These are phyloP conservation scores for Trypanosoma conorhini DNA, from an alignment of 208 protist genomes.

Conservation along the genomic window DNA sequence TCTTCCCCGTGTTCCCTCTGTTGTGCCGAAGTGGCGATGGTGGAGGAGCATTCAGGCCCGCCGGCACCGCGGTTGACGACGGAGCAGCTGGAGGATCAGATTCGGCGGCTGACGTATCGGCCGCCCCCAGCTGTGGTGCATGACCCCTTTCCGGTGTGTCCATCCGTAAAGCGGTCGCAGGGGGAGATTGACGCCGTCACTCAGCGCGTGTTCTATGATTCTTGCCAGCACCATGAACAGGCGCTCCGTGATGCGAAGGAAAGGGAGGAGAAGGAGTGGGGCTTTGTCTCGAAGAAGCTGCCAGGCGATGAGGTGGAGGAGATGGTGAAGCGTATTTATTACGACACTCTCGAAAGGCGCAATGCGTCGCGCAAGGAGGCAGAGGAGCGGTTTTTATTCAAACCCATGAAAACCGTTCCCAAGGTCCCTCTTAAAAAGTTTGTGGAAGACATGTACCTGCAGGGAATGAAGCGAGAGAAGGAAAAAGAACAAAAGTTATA, in stretches of 20 bases:
- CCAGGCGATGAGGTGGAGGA: slow-evolving; percentile 38
- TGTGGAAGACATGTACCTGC: slow-evolving; percentile 78
- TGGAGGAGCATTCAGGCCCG: not conserved
- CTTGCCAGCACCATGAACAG: slow-evolving; percentile 34
- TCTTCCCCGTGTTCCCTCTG: slow-evolving; percentile 3
- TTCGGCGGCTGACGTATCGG: slow-evolving; percentile 44
- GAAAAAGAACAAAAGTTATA: slow-evolving; percentile 70
- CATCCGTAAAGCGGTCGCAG: slow-evolving; percentile 39
- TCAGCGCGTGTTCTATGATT: slow-evolving; percentile 74
- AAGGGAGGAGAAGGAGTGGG: slow-evolving; percentile 17
- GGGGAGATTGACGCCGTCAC: slow-evolving; percentile 59
- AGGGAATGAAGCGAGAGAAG: slow-evolving; percentile 58
- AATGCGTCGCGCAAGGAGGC: slow-evolving; percentile 36
- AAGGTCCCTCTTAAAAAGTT: slow-evolving; percentile 50
- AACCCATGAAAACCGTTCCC: slow-evolving; percentile 24
- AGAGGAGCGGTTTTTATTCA: slow-evolving; percentile 39
- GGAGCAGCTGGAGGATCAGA: slow-evolving; percentile 66
- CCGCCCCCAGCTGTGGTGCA: slow-evolving; percentile 25
- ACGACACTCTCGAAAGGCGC: slow-evolving; percentile 37
- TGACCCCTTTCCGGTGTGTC: slow-evolving; percentile 73
- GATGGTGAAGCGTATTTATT: slow-evolving; percentile 54
- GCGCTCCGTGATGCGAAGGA: slow-evolving; percentile 32
- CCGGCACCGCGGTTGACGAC: slow-evolving; percentile 25
- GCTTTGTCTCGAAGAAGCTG: slow-evolving; percentile 15
- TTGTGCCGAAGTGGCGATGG: slow-evolving; percentile 4